Percentiles rank a stretch among this genome's conserved stretches.
These are phyloP conservation scores for Fagopyrum esculentum DNA, from an alignment of 148 eudicot genomes.

Conservation along the genomic window DNA sequence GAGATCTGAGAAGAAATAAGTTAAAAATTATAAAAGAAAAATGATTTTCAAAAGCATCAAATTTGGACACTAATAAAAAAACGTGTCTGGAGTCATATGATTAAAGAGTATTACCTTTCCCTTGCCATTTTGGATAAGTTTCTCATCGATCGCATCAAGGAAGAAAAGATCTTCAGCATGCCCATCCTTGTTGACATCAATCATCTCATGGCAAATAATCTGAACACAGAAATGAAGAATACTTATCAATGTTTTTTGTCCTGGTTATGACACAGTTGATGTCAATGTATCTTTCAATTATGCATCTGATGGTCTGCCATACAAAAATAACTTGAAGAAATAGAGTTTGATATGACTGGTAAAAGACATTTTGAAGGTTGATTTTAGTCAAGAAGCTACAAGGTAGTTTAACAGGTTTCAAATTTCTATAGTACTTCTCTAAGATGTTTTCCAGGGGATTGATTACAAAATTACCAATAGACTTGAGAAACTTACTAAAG, in stretches of 20 bases:
- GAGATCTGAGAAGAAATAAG: not conserved
- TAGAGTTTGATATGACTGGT: not conserved
- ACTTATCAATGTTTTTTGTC: not conserved
- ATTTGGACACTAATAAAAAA: not conserved
- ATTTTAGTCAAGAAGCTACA: not conserved
- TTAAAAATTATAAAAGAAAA: not conserved
- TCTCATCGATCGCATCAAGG: slow-evolving; percentile 21
- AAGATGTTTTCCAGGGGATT: not conserved
- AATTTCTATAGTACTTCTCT: not conserved
- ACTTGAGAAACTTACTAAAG: not conserved
- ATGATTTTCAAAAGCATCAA: not conserved
- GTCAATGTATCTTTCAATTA: not conserved
- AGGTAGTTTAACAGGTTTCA: not conserved
- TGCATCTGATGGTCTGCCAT: slow-evolving; percentile 1
- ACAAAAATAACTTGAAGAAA: not conserved
- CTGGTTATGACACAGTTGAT: not conserved
- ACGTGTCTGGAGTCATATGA: not conserved
- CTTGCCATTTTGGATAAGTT: slow-evolving; percentile 25
- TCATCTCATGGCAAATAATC: slow-evolving; percentile 43
- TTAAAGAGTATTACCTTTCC: slow-evolving; percentile 40
- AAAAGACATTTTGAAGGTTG: not conserved
- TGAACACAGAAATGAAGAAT: slow-evolving; percentile 11
- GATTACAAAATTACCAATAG: not conserved
- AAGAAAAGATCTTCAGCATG: slow-evolving; percentile 32
- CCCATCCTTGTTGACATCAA: slow-evolving; percentile 50